Conservation (phyloP, 768 basidiomycete species). For the Suillus weaverae region DNA sequence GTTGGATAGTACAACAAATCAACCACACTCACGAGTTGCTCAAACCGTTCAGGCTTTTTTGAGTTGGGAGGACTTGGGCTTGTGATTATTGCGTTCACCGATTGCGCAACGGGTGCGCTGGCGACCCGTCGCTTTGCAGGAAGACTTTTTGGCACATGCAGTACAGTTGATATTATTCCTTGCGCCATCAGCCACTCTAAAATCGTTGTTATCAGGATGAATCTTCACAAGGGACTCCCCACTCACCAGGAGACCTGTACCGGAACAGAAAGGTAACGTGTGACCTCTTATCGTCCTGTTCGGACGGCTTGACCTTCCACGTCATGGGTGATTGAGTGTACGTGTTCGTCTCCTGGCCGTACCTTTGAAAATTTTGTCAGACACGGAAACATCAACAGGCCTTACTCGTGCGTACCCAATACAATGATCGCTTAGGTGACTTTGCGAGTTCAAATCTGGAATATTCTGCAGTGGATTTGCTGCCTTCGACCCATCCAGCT, state of each 20-base stretch:
- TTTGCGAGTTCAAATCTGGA: conserved; percentile 40
- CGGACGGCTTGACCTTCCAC: conserved; percentile 54
- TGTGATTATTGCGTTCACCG: conserved; percentile 8
- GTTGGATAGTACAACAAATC: background rate
- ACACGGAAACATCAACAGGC: conserved; percentile 1
- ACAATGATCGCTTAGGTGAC: conserved; percentile 40
- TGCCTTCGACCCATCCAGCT: conserved; percentile 30
- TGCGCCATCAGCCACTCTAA: conserved; percentile 52
- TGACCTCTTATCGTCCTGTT: conserved; percentile 39
- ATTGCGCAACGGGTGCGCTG: conserved; percentile 36
- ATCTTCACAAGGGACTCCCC: background rate
- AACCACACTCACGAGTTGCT: conserved; percentile 8
- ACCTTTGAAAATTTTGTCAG: conserved; percentile 37
- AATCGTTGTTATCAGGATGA: background rate
- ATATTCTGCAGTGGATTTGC: conserved; percentile 44
- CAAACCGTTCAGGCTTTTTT: conserved; percentile 2
- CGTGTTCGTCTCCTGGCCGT: conserved; percentile 43
- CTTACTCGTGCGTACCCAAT: conserved; percentile 41
- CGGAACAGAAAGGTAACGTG: conserved; percentile 68
- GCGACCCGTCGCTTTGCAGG: conserved; percentile 38
- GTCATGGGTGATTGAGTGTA: conserved; percentile 47
- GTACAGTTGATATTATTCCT: conserved; percentile 43
- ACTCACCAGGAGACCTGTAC: conserved; percentile 56
- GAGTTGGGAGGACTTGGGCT: conserved; percentile 12
- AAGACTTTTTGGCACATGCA: conserved; percentile 19